These are phyloP conservation scores for Candida dubliniensis DNA, from an alignment of 1,139 yeast genomes.

Conservation along the genomic window DNA sequence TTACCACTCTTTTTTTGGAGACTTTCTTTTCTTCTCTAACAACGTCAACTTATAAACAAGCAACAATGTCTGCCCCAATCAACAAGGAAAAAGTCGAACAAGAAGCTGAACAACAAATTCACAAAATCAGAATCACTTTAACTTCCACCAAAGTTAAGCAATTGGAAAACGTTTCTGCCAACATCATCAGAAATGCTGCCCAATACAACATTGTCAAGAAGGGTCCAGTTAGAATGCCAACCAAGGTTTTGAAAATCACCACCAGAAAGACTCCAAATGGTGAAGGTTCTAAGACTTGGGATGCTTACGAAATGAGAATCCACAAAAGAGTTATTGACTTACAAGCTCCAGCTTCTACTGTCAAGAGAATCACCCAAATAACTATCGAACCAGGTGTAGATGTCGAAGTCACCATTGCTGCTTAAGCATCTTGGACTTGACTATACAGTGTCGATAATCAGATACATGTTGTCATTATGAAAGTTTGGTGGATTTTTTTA, in stretches of 20 bases:
- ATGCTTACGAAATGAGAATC: slow-evolving; percentile 98
- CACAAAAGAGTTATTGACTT: slow-evolving; percentile 99
- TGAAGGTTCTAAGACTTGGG: slow-evolving; percentile 99
- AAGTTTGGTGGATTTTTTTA: slow-evolving; percentile 1
- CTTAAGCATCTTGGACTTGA: slow-evolving; percentile 20
- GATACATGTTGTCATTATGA: neutral
- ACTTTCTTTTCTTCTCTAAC: slow-evolving; percentile 22
- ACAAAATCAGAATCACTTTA: slow-evolving; percentile 99
- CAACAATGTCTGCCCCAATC: slow-evolving; percentile 68
- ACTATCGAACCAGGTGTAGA: slow-evolving; percentile 65
- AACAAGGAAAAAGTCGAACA: slow-evolving; percentile 75
- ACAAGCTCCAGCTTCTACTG: slow-evolving; percentile 93
- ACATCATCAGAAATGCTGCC: slow-evolving; percentile 87
- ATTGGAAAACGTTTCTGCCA: slow-evolving; percentile 88
- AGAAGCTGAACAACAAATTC: slow-evolving; percentile 80
- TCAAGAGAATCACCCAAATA: slow-evolving; percentile 95
- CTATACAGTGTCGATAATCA: too few relatives aligned
- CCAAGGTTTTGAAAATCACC: slow-evolving; percentile 96
- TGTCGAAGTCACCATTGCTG: slow-evolving; percentile 44
- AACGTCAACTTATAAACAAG: slow-evolving; percentile 46
- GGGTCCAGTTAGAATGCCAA: slow-evolving; percentile 99
- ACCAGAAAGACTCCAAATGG: slow-evolving; percentile 99
- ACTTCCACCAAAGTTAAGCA: slow-evolving; percentile 99
- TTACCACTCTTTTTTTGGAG: neutral
- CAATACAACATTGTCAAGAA: slow-evolving; percentile 80